Base-by-base conservation (phyloP, 2,329 filamentous ascomycete species). In the Penicillium sp. region DNA sequence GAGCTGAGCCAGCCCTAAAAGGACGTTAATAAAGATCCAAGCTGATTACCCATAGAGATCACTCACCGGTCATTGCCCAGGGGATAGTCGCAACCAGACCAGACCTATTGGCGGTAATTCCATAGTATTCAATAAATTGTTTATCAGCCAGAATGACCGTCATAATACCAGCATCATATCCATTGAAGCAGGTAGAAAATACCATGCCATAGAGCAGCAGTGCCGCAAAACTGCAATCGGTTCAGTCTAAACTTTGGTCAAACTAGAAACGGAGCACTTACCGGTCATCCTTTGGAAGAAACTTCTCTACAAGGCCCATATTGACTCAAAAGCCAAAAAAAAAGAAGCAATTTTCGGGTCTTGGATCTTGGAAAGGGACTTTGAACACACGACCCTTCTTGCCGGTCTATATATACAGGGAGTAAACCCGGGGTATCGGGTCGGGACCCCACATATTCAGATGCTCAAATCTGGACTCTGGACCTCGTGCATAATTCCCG, bases 121-220 rank as follows among this genome's bases (percentile, higher is more conserved):
- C 49, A 57, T 72, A 73, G 50, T 73, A 72, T 3, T 61, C 46
- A 11, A 58, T 69, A 46, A 73, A 73, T 42, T 72, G 68, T 16
- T 69, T 56, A 46, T 73, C 70, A 3, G 70, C 69, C 42, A 73
- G 47, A 44, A 73, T 73, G 40, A 72, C 69, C 1, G 69, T 71
- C 68, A 72, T 71, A 44, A 73, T 71, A 6, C 66, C 66, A 28
- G 57, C 67, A 62, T 72, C 70, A 41, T 71, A 72, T 2, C 68
- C 70, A 55, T 72, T 71, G 55, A 72, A 72, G 42, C 67, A 71
- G 6, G 65, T 69, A 6, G 61, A 54, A 39, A 71, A 68, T 10
- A 71, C 61, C 63, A 72, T 69, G 38, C 69, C 69, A 57, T 58
- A 58, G 9, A 68, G 54, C 39, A 68, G 34, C 18, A 68, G 51